Evolutionary conservation across 768 basidiomycete species (phyloP).

Genomic region (Coprinopsis strossmayeri): DNA sequence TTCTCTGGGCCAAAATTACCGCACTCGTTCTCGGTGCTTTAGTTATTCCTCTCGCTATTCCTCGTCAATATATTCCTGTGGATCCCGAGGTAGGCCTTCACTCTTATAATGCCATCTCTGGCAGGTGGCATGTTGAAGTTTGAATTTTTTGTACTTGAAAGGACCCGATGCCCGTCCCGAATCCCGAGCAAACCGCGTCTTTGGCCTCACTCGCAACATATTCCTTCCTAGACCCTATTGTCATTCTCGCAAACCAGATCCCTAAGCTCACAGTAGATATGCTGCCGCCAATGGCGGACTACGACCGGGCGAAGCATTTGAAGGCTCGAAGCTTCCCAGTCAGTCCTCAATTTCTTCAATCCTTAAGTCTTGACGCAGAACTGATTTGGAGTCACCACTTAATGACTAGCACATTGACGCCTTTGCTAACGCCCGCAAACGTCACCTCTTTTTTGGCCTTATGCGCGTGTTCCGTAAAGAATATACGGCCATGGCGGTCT

Average conservation of each 20-base stretch:
- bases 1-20: constrained; percentile 15
- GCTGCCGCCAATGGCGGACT: constrained; percentile 60
- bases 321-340: constrained; percentile 23
- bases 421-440: constrained; percentile 27
- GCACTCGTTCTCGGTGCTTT: constrained; percentile 9
- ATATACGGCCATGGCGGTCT: constrained; percentile 23
- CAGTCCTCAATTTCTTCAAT: not conserved
- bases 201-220: constrained; percentile 37
- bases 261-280: constrained; percentile 45
- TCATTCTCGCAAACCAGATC: constrained; percentile 38
- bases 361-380: not conserved
- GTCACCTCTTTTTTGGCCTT: constrained; percentile 40
- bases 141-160: too few species aligned
- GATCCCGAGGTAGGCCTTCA: constrained; percentile 10
- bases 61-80: constrained; percentile 13
- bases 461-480: constrained; percentile 29
- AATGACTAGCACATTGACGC: constrained; percentile 32
- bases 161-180: constrained; percentile 28
- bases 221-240: constrained; percentile 48
- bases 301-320: constrained; percentile 34
- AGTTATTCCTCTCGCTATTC: constrained; percentile 11
- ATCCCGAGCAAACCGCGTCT: constrained; percentile 49
- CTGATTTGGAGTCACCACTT: too few species aligned
- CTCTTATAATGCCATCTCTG: too few species aligned
- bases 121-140: too few species aligned